Percentiles rank a stretch among this genome's conserved stretches.
phyloP scores from a whole-genome alignment of 257 asterid species.

The Capsicum rhomboideum region DNA sequence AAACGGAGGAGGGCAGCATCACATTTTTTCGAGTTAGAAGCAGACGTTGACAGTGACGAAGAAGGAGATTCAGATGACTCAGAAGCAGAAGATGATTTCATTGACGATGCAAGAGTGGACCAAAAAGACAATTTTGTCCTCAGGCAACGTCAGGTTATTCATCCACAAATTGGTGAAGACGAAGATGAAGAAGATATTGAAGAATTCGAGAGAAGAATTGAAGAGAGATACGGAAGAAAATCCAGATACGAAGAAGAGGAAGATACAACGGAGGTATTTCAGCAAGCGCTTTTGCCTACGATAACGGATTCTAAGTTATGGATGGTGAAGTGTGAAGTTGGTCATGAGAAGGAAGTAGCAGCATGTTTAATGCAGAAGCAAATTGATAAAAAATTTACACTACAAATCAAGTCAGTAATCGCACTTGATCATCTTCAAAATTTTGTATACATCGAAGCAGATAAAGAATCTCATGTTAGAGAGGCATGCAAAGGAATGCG shows the following conservation, averaged over 20 bases:
- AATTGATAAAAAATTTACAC: background rate
- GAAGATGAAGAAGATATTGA: constrained; percentile 1
- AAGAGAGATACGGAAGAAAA: background rate
- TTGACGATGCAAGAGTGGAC: background rate
- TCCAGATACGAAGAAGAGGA: background rate
- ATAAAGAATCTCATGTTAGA: constrained; percentile 8
- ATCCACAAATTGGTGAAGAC: background rate
- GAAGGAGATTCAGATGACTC: background rate
- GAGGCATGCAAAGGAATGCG: constrained; percentile 62
- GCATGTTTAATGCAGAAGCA: constrained; percentile 4
- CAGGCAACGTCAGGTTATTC: background rate
- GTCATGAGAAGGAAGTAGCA: constrained; percentile 1
- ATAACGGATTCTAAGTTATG: background rate
- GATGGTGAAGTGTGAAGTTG: background rate
- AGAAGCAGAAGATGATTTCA: background rate
- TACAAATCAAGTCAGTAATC: background rate
- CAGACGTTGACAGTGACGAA: background rate
- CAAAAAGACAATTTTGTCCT: background rate
- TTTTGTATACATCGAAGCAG: constrained; percentile 6
- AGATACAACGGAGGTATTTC: background rate
- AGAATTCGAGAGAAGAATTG: background rate
- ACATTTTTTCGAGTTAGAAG: background rate
- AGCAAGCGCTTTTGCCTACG: background rate
- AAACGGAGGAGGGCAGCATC: background rate
- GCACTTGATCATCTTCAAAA: constrained; percentile 3